Percentiles rank a stretch among this genome's conserved stretches.
Conservation (phyloP, 768 basidiomycete species). For the Exsudoporus frostii region DNA sequence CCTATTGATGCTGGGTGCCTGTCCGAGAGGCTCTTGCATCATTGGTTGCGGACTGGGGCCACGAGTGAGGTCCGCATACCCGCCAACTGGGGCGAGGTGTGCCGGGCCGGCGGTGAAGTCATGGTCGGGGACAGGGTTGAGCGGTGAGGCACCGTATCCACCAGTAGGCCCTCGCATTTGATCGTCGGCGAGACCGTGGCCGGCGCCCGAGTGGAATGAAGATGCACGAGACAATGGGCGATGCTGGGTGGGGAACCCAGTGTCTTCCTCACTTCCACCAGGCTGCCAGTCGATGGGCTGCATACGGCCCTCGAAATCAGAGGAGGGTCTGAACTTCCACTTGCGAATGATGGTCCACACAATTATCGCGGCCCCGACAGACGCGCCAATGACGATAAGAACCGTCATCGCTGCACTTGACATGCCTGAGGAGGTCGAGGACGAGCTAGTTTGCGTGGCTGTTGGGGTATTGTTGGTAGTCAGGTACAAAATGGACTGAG, state of each 20-base stretch:
- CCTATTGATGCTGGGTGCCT: conserved; percentile 43
- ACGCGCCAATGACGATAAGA: conserved; percentile 67
- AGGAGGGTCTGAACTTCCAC: conserved; percentile 83
- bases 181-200: conserved; percentile 35
- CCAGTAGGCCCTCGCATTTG: conserved; percentile 33
- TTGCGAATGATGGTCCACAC: conserved; percentile 91
- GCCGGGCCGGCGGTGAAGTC: conserved; percentile 69
- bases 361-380: conserved; percentile 63
- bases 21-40: conserved; percentile 39
- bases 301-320: conserved; percentile 78
- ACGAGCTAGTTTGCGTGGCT: conserved; percentile 20
- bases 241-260: conserved; percentile 44
- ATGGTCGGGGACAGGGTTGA: conserved; percentile 60
- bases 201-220: conserved; percentile 61
- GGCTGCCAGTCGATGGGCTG: conserved; percentile 89
- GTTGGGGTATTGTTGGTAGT: conserved; percentile 18
- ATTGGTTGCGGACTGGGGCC: conserved; percentile 66
- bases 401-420: conserved; percentile 49
- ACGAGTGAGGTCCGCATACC: conserved; percentile 79
- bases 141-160: conserved; percentile 24
- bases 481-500: conserved; percentile 51
- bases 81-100: conserved; percentile 63
- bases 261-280: conserved; percentile 43
- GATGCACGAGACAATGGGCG: conserved; percentile 57
- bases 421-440: conserved; percentile 35